Conservation (phyloP, 352 stramenopile species). For the Thraustochytrium striatum region DNA sequence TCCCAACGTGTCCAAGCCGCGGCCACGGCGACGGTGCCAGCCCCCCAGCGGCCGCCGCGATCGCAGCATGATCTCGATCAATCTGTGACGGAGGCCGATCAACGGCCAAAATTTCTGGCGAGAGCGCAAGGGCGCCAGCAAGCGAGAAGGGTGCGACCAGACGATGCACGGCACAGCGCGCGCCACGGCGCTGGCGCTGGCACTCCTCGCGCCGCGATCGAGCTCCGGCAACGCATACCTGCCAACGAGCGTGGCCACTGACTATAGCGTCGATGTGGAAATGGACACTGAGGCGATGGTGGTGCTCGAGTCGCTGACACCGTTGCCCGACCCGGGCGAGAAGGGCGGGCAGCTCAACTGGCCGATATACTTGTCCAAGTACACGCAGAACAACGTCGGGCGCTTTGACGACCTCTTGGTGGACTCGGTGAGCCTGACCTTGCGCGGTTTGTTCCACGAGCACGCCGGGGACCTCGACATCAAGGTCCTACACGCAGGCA, state of each 20-base stretch:
- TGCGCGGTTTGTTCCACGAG: slow-evolving; percentile 37
- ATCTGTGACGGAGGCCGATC: too few species aligned
- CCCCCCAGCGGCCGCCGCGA: too few species aligned
- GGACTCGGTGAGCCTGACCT: slow-evolving; percentile 2
- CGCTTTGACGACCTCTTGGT: slow-evolving; percentile 34
- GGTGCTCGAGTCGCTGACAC: neutral
- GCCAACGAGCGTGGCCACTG: too few species aligned
- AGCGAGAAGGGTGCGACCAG: too few species aligned
- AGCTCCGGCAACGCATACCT: slow-evolving; percentile 4
- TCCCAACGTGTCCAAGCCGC: too few species aligned
- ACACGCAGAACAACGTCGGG: slow-evolving; percentile 25
- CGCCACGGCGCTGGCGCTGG: neutral
- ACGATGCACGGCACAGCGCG: neutral
- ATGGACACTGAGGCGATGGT: slow-evolving; percentile 26
- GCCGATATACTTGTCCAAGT: slow-evolving; percentile 36
- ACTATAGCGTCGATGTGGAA: slow-evolving; percentile 29
- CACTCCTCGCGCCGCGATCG: neutral
- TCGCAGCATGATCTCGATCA: too few species aligned
- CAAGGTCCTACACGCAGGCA: slow-evolving; percentile 2
- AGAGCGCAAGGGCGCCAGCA: too few species aligned
- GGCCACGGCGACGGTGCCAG: too few species aligned
- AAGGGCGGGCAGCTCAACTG: slow-evolving; percentile 39
- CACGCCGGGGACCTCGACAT: slow-evolving; percentile 16
- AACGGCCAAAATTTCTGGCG: too few species aligned
- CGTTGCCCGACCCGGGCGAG: slow-evolving; percentile 7